These are phyloP conservation scores for Hortaea sp. DNA, from an alignment of 2,329 filamentous ascomycete genomes.

Conservation along the genomic window DNA sequence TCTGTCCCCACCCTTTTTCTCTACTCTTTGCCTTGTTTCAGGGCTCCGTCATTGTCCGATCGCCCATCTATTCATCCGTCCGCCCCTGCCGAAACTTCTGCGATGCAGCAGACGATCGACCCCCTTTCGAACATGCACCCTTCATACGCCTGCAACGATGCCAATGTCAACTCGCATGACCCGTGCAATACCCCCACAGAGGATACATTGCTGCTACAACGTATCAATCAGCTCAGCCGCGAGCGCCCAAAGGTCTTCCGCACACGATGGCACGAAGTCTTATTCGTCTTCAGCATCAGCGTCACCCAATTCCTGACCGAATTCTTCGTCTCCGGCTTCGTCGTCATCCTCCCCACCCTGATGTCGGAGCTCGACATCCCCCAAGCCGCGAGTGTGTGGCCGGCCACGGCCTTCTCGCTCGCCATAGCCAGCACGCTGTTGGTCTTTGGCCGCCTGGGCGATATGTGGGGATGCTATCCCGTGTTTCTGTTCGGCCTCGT, in stretches of 20 bases:
- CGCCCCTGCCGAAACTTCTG: too few relatives aligned
- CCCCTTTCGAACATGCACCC: too few relatives aligned
- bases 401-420: slow-evolving; percentile 39
- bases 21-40: too few relatives aligned
- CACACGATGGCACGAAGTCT: slow-evolving; percentile 43
- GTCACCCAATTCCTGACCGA: slow-evolving; percentile 37
- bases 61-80: too few relatives aligned
- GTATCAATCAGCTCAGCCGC: slow-evolving; percentile 51
- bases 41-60: too few relatives aligned
- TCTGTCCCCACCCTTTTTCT: too few relatives aligned
- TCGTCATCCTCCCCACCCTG: slow-evolving; percentile 55
- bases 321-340: slow-evolving; percentile 68
- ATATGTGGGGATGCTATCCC: too few relatives aligned
- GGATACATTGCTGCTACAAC: slow-evolving; percentile 5
- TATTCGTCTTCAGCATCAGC: slow-evolving; percentile 46
- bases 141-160: neutral
- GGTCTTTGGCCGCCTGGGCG: too few relatives aligned
- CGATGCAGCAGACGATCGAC: too few relatives aligned
- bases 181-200: neutral
- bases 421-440: slow-evolving; percentile 31
- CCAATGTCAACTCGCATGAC: neutral
- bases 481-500: slow-evolving; percentile 5
- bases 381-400: slow-evolving; percentile 48
- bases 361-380: slow-evolving; percentile 54
- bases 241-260: slow-evolving; percentile 49